A percentile compares a stretch with the other conserved stretches of the same genome.
Evolutionary conservation across 257 asterid species (phyloP).

Genomic region (Cynanchum wilfordii): DNA sequence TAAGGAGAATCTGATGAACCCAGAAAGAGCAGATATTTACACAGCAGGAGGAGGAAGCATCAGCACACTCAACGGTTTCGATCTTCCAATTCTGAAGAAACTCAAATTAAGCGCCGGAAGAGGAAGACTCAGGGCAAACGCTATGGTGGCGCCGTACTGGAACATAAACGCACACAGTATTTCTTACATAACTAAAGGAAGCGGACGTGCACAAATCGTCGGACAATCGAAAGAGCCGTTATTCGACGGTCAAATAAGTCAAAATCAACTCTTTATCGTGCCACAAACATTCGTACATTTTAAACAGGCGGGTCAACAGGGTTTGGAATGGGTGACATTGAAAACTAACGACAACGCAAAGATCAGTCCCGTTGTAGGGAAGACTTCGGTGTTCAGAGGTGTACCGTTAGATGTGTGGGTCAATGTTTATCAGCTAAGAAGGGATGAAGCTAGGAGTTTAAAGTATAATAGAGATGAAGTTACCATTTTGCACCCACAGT

Average conservation of each 20-base stretch:
- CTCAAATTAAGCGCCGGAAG: constrained; percentile 51
- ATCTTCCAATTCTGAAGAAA: constrained; percentile 43
- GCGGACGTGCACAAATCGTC: constrained; percentile 44
- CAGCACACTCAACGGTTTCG: constrained; percentile 41
- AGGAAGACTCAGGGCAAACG: constrained; percentile 47
- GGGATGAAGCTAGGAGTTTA: constrained; percentile 38
- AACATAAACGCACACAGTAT: constrained; percentile 45
- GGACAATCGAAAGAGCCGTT: constrained; percentile 33
- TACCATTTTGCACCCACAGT: constrained; percentile 10
- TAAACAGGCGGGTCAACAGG: constrained; percentile 45
- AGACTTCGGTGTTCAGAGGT: constrained; percentile 37
- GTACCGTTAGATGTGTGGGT: constrained; percentile 57
- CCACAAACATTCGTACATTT: constrained; percentile 50
- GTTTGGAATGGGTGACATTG: constrained; percentile 53
- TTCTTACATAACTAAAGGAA: constrained; percentile 42
- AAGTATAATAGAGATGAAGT: constrained; percentile 50
- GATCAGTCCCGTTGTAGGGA: constrained; percentile 42
- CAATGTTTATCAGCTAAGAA: constrained; percentile 33
- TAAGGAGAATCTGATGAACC: constrained; percentile 36
- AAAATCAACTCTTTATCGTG: constrained; percentile 47
- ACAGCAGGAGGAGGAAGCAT: constrained; percentile 54
- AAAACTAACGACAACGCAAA: constrained; percentile 54
- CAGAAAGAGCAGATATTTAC: constrained; percentile 41
- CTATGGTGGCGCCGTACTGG: constrained; percentile 49
- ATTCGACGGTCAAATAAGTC: constrained; percentile 44